Base-by-base conservation (phyloP, 1,284 basidiomycete species). In the Fomes fomentarius region DNA sequence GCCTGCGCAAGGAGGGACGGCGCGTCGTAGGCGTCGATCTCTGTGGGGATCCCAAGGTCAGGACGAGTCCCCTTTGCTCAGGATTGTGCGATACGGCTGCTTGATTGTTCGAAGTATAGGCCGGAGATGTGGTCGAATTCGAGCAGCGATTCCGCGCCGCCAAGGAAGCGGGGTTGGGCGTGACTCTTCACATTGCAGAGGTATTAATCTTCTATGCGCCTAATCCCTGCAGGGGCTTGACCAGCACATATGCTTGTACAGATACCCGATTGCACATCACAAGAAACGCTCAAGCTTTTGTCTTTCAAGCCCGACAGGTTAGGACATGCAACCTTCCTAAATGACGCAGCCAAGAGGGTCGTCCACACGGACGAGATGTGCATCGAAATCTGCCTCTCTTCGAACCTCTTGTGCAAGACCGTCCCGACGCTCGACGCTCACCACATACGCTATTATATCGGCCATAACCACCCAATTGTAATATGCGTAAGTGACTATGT, bases 111-210 rank as follows among this genome's bases (percentile, higher is more conserved):
- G 15, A 22, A n/a, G 38, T n/a, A 25, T 50, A 79, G 73, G 78
- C 78, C 15, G 84, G 87, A 0, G 76, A 87, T 61, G 78, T 91
- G 66, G 62, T 71, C 1, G 63, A 67, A 0, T 84, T 92, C 53
- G 73, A 70, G 10, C 71, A 73, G 14, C 75, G 81, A 52, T 84
- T 93, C 62, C 66, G 67, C 1, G 69, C 72, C 34, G 90, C 83
- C 0, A 84, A 78, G 54, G 72, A 69, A 24, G 81, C 78, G 0
- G 88, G 87, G 1, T 67, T 93, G 6, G 79, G 83, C 2, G 64
- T 91, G 24, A 93, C 91, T 0, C 66, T 93, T 28, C 92, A 94
- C 69, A 87, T 93, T 53, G 91, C 91, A 8, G 92, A 94, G 79
- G 88, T 88, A 60, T 4, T 44, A 10, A 22, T 15, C 15, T 17